Evolutionary conservation across 495 filamentous ascomycete genomes (phyloP).

Genomic region (Penicillium ucsense): DNA sequence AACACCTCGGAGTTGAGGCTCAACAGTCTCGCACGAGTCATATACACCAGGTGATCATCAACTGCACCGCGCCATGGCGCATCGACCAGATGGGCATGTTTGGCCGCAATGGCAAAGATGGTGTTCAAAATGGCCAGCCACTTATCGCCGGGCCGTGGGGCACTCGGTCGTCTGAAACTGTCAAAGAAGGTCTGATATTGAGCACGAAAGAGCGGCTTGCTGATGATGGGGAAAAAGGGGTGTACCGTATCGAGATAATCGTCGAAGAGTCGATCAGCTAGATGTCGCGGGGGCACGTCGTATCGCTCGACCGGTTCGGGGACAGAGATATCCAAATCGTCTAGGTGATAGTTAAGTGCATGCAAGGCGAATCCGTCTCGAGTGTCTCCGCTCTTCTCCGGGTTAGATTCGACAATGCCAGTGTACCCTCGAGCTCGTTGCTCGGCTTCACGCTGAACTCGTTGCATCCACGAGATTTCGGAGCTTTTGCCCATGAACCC

Average conservation of each 20-base stretch:
- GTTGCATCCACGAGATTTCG: constrained; percentile 47
- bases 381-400: background rate
- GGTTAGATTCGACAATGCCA: constrained; percentile 4
- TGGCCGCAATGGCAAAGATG: constrained; percentile 51
- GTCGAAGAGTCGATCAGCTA: constrained; percentile 40
- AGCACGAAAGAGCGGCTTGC: constrained; percentile 21
- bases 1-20: constrained; percentile 45
- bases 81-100: constrained; percentile 37
- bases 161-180: background rate
- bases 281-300: constrained; percentile 34
- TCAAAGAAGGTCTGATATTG: constrained; percentile 24
- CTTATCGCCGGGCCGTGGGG: constrained; percentile 17
- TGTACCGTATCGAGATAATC: constrained; percentile 40
- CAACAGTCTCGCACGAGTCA: constrained; percentile 50
- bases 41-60: constrained; percentile 37
- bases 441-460: constrained; percentile 12
- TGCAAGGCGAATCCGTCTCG: constrained; percentile 10
- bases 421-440: constrained; percentile 8
- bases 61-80: constrained; percentile 27
- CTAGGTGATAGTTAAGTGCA: constrained; percentile 40
- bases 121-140: constrained; percentile 51
- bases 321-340: constrained; percentile 37
- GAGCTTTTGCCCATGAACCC: constrained; percentile 52
- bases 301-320: constrained; percentile 33
- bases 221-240: constrained; percentile 46